These are phyloP conservation scores for Chlorencoelia australis DNA, from an alignment of 2,329 filamentous ascomycete genomes.

Conservation along the genomic window DNA sequence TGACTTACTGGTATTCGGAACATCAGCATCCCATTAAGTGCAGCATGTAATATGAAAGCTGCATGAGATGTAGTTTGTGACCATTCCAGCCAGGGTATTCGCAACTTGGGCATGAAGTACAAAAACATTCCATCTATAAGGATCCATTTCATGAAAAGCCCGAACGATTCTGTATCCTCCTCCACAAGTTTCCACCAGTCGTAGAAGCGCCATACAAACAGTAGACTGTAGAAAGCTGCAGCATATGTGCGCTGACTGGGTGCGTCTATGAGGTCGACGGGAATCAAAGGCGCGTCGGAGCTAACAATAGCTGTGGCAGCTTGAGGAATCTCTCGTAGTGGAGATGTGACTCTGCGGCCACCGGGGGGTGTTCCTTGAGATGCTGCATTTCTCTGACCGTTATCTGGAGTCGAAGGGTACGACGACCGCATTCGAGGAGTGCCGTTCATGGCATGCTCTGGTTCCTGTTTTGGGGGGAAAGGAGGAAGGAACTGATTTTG, in stretches of 20 bases:
- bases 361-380: slow-evolving; percentile 24
- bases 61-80: slow-evolving; percentile 54
- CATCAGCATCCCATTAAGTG: slow-evolving; percentile 80
- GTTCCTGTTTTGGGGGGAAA: too few relatives aligned
- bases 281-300: slow-evolving; percentile 55
- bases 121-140: slow-evolving; percentile 77
- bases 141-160: slow-evolving; percentile 90
- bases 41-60: slow-evolving; percentile 61
- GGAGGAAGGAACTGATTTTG: too few relatives aligned
- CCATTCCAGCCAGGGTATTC: slow-evolving; percentile 95
- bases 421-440: slow-evolving; percentile 77
- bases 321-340: slow-evolving; percentile 21
- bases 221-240: slow-evolving; percentile 62
- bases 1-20: slow-evolving; percentile 68
- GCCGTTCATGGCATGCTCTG: too few relatives aligned
- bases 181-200: slow-evolving; percentile 73
- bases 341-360: slow-evolving; percentile 13
- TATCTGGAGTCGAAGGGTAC: slow-evolving; percentile 65
- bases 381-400: slow-evolving; percentile 30
- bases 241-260: slow-evolving; percentile 87
- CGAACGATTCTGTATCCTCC: slow-evolving; percentile 78
- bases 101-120: slow-evolving; percentile 74
- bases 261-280: slow-evolving; percentile 72
- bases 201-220: slow-evolving; percentile 77
- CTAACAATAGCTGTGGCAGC: slow-evolving; percentile 9